Conservation (phyloP, 306 rosid species). For the Castanea mollissima region DNA sequence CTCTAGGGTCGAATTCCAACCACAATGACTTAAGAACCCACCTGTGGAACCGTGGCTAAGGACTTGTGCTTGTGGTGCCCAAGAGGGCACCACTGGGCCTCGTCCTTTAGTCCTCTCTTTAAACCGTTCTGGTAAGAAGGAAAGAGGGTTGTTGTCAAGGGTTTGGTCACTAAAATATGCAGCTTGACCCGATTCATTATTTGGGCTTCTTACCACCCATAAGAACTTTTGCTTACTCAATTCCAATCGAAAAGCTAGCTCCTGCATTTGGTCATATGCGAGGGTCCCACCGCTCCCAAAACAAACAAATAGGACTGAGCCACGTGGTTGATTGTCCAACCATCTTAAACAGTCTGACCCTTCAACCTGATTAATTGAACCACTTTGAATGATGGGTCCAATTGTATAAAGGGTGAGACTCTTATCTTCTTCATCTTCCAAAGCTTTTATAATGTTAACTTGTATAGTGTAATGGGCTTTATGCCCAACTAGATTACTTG, state of each 20-base stretch:
- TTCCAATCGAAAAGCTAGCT: conserved; percentile 36
- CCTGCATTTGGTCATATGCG: conserved; percentile 22
- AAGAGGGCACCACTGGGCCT: conserved; percentile 23
- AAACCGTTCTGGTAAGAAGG: conserved; percentile 15
- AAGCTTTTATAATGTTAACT: conserved; percentile 2
- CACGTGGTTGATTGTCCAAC: conserved; percentile 24
- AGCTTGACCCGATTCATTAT: neutral
- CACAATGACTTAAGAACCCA: conserved; percentile 33
- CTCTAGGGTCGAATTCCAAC: conserved; percentile 32
- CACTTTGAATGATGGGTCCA: conserved; percentile 39
- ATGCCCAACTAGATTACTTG: no score
- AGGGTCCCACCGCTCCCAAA: conserved; percentile 43
- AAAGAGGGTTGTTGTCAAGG: neutral
- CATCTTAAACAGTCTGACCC: conserved; percentile 12
- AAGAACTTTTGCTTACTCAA: conserved; percentile 13
- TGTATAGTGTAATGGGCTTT: no score
- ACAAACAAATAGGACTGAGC: conserved; percentile 22
- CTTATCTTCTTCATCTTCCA: neutral
- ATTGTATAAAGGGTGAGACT: conserved; percentile 28
- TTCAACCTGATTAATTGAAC: neutral
- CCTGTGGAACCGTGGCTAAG: conserved; percentile 21
- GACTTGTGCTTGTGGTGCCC: conserved; percentile 31
- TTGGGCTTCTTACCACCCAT: conserved; percentile 28
- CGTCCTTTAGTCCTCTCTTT: conserved; percentile 23
- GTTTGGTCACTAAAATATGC: conserved; percentile 6